phyloP scores from a whole-genome alignment of 2,329 filamentous ascomycete genomes.

The Xylariaceae sp. region DNA sequence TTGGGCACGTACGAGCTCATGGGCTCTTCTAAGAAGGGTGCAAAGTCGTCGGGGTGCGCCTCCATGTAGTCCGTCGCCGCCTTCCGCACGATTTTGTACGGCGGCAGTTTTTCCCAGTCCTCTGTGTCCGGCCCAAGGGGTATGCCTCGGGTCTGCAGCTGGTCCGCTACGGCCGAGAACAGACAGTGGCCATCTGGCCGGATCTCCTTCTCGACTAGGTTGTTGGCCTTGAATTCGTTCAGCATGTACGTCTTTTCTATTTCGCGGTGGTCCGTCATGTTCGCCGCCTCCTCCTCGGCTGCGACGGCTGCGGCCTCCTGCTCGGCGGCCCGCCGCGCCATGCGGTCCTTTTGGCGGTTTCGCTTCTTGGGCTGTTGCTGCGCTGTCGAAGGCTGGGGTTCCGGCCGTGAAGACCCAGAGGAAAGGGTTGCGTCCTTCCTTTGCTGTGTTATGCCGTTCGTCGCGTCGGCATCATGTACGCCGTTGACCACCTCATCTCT shows the following conservation, averaged over 20 bases:
- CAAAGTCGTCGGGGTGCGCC: slow-evolving; percentile 76
- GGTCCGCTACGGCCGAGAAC: slow-evolving; percentile 88
- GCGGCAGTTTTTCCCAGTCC: slow-evolving; percentile 34
- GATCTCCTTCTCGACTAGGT: slow-evolving; percentile 76
- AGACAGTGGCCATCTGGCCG: slow-evolving; percentile 92
- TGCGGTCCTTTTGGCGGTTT: slow-evolving; percentile 87
- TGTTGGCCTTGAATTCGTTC: slow-evolving; percentile 62
- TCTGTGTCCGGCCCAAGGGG: slow-evolving; percentile 40
- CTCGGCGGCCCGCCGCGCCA: slow-evolving; percentile 87
- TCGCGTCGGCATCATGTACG: slow-evolving; percentile 23
- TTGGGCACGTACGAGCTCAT: slow-evolving; percentile 72
- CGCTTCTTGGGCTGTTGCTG: slow-evolving; percentile 63
- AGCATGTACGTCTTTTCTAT: slow-evolving; percentile 73
- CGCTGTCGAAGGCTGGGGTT: slow-evolving; percentile 24
- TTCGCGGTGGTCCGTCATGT: slow-evolving; percentile 72
- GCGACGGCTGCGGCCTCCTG: slow-evolving; percentile 68
- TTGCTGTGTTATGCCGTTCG: slow-evolving; percentile 25
- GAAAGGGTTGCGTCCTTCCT: slow-evolving; percentile 21
- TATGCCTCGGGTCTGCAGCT: slow-evolving; percentile 62
- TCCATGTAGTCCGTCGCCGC: slow-evolving; percentile 79
- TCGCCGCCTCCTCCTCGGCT: slow-evolving; percentile 75
- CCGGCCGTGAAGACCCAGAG: slow-evolving; percentile 17
- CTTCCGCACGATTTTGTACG: slow-evolving; percentile 69
- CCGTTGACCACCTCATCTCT: slow-evolving; percentile 14
- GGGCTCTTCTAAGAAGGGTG: slow-evolving; percentile 82